A percentile compares a stretch with the other conserved stretches of the same genome.
Evolutionary conservation across 148 eudicot species (phyloP).

Genomic region (Heliamphora exappendiculata): DNA sequence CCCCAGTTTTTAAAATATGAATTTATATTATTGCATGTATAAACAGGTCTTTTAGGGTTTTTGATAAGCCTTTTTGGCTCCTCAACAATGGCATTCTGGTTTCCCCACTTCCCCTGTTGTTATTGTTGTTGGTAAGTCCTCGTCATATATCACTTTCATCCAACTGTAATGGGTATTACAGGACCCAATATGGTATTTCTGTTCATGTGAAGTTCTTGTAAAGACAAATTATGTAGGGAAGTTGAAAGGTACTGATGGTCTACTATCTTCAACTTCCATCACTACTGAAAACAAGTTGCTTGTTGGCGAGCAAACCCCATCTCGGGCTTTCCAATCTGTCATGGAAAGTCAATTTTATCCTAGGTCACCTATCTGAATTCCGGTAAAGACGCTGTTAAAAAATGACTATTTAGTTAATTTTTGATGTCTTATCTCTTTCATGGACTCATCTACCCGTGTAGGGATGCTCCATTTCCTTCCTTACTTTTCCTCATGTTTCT

Average conservation of each 20-base stretch:
- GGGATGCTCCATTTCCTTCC: neutral
- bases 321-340: neutral
- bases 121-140: neutral
- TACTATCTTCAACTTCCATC: neutral
- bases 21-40: no score
- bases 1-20: no score
- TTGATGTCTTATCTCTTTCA: neutral
- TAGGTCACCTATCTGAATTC: neutral
- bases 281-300: neutral
- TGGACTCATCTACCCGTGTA: neutral
- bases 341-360: neutral
- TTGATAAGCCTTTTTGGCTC: no score
- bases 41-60: no score
- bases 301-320: neutral
- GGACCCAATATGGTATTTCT: constrained; percentile 4
- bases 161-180: constrained; percentile 16
- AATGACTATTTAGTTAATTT: neutral
- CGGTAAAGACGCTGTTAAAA: neutral
- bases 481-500: neutral
- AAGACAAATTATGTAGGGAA: constrained; percentile 3
- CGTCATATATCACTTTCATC: constrained; percentile 16
- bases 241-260: constrained; percentile 8
- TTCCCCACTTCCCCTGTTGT: no score
- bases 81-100: no score
- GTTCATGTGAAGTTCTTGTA: neutral